Evolutionary conservation across 106 monocot species (phyloP), one percentile per base, ranked within the genome.

Genomic region (Phalaenopsis equestris): DNA sequence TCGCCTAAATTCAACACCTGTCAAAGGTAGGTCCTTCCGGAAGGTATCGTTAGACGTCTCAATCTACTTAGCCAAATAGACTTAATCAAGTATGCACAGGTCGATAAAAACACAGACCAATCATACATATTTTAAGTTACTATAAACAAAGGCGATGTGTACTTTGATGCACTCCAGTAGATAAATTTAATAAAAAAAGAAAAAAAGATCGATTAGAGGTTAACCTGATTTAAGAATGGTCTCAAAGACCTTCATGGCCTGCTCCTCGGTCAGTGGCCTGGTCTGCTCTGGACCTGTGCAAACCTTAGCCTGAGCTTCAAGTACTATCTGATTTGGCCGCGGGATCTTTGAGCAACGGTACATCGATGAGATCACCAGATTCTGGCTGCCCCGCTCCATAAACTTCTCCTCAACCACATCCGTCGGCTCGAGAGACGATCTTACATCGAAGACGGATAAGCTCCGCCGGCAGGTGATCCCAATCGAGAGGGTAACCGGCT

Each of bases 281-380:
- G 94, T 98, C 88, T 94, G 97, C 79, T 85, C 85, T 36, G 97
- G 97, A 23, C 97, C 97, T 3, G 97, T 98, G 87, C 97, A 98
- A 55, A 98, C 94, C 86, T 76, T 90, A 18, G 85, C 80, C 84
- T 94, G 97, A 23, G 94, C 97, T 15, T 94, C 97, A 78, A 98
- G 83, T 67, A 98, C 97, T 58, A 82, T 86, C 81, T 43, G 87
- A 78, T 98, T 98, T 8, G 97, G 97, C 86, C 45, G 19, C n/a
- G 82, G 85, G 56, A 94, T 84, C 19, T 67, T 65, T 36, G 85
- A 41, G 52, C 85, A 83, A 43, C 92, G 89, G 81, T 94, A 94
- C 7, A 90, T 92, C 8, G 84, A 76, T 4, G 94, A 98, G 47
- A 98, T 55, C 42, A 89, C 64, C 57, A 89, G 94, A 56, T 90